These are phyloP conservation scores for Tetradesmus obliquus DNA, from an alignment of 139 green algal species.

Conservation along the genomic window DNA sequence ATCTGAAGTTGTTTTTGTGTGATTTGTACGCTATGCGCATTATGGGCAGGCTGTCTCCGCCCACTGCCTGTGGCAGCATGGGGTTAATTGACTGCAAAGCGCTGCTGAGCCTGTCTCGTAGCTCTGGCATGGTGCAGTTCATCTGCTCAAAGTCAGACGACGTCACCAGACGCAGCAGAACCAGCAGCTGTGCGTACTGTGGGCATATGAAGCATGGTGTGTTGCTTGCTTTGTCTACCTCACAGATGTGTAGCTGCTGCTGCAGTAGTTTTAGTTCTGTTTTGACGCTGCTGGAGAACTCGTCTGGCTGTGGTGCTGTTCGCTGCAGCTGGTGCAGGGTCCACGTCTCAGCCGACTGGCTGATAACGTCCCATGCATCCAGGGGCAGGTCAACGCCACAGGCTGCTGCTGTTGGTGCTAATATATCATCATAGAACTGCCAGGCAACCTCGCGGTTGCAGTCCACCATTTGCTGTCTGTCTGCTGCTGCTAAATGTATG, in stretches of 20 bases:
- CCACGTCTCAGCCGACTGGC: neutral
- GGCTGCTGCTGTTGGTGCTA: too few species aligned
- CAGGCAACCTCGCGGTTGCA: too few species aligned
- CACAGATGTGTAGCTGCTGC: neutral
- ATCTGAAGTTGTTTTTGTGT: neutral
- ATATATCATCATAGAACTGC: too few species aligned
- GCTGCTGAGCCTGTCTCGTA: neutral
- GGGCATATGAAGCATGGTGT: neutral
- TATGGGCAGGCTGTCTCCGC: neutral
- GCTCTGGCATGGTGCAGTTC: neutral
- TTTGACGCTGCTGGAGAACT: neutral
- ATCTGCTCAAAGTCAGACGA: neutral
- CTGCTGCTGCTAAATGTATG: too few species aligned
- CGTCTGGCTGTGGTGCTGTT: neutral
- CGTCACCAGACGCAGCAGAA: neutral
- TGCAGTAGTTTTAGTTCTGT: neutral
- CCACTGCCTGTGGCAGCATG: neutral
- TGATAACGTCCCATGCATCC: too few species aligned
- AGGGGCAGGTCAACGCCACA: too few species aligned
- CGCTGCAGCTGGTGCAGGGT: neutral
- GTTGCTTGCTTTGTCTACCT: slow-evolving; percentile 1
- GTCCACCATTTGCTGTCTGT: too few species aligned
- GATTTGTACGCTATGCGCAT: neutral
- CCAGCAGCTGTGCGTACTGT: neutral
- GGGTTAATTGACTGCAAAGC: neutral